Evolutionary conservation across 257 asterid species (phyloP).

Genomic region (Penstemon eatonii): DNA sequence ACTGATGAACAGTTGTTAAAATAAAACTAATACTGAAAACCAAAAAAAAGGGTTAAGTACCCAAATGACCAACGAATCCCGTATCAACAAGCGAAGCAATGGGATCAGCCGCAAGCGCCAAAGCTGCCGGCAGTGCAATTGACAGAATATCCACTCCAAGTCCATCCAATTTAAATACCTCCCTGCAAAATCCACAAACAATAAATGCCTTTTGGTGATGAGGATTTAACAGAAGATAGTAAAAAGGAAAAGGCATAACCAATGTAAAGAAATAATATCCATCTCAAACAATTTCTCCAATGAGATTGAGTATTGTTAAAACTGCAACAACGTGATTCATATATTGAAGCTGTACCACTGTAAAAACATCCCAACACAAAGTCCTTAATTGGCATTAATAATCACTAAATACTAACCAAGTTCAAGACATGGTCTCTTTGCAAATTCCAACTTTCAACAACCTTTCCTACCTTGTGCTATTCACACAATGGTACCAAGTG

Average conservation of each 20-base stretch:
- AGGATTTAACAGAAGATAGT: not conserved
- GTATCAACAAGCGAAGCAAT: slow-evolving; percentile 83
- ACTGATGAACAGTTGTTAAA: not conserved
- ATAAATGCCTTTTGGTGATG: not conserved
- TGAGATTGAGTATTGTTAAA: too few species aligned
- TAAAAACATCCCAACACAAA: too few species aligned
- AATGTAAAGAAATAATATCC: not conserved
- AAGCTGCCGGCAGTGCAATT: slow-evolving; percentile 83
- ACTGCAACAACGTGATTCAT: too few species aligned
- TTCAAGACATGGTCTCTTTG: too few species aligned
- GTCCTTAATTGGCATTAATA: too few species aligned
- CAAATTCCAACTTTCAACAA: too few species aligned
- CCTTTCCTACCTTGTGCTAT: too few species aligned
- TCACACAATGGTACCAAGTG: too few species aligned
- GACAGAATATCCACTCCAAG: slow-evolving; percentile 72
- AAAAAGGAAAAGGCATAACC: not conserved
- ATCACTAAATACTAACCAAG: too few species aligned
- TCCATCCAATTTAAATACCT: slow-evolving; percentile 56
- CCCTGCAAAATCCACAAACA: slow-evolving; percentile 42
- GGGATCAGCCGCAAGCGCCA: slow-evolving; percentile 94
- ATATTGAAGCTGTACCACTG: too few species aligned
- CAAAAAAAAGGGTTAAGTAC: slow-evolving; percentile 38
- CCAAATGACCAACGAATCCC: slow-evolving; percentile 89
- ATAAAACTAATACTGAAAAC: not conserved
- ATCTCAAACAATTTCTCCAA: too few species aligned